Base-by-base conservation (phyloP, 139 green algal species). In the Yamagishiella unicocca region DNA sequence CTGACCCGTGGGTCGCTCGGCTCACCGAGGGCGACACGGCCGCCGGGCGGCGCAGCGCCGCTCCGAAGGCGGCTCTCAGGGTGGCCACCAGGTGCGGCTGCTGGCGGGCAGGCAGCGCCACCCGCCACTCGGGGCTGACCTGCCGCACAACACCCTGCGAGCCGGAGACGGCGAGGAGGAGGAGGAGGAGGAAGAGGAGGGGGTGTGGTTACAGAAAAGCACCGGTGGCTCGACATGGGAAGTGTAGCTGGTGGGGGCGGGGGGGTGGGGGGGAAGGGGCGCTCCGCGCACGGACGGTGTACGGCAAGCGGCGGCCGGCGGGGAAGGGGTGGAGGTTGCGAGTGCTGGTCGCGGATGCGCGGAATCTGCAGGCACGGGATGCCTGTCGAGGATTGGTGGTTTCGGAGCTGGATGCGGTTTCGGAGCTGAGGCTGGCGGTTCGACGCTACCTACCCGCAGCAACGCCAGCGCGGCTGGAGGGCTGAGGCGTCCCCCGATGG, bases 71-170 rank as follows among this genome's bases (percentile, higher is more conserved):
- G 31, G 50, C 54, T 35, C 22, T 24, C 33, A 71, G 54, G 25
- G 76, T 72, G 24, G 54, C 76, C 12, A 9, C 35, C 76, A 83
- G 33, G 6, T 54, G 37, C 21, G 19, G 12, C 76, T 72, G 76
- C 38, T 83, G 43, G 24, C 53, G 54, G 2, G 33, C 4, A 1
- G 76, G 38, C 54, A 83, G 76, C 6, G 25, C 22, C 24, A 9
- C 12, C 12, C 76, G 54, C 76, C 76, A 83, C 54, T 50, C 9
- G 54, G 53, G 38, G 2, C 76, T 37, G 37, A 83, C 54, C 76
- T 83, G 76, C 6, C 22, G 33, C 12, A 58, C 50, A 58, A 58
- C 50, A 58, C 50, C 50, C 17, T 58, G 50, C 50, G 14, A 58
- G 14, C 14, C 17, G 50, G 12, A 58, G 50, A 58, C 50, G 50